Evolutionary conservation across 2,329 filamentous ascomycete genomes (phyloP).

Genomic region (Penicillium sp.): DNA sequence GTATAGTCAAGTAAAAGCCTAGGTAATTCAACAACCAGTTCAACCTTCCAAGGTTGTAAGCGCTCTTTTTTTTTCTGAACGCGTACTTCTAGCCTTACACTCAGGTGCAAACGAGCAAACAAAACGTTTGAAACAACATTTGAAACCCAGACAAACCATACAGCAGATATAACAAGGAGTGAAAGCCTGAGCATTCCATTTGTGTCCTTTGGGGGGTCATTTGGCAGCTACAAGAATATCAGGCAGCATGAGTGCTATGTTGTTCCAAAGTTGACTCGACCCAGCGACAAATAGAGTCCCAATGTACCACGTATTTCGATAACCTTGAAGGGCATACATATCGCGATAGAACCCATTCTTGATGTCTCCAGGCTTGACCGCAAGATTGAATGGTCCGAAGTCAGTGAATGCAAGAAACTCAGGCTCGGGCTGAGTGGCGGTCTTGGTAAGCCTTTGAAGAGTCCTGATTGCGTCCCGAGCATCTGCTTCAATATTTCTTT

Average conservation of each 20-base stretch:
- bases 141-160: too few relatives aligned
- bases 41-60: too few relatives aligned
- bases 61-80: too few relatives aligned
- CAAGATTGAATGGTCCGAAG: slow-evolving; percentile 42
- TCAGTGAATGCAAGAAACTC: slow-evolving; percentile 37
- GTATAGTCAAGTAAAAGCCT: too few relatives aligned
- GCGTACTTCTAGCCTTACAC: too few relatives aligned
- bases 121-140: too few relatives aligned
- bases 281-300: slow-evolving; percentile 28
- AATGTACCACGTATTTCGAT: slow-evolving; percentile 49
- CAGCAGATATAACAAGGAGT: too few relatives aligned
- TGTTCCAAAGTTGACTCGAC: neutral
- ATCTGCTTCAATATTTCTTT: neutral
- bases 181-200: neutral
- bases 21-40: too few relatives aligned
- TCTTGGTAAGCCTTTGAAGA: slow-evolving; percentile 1
- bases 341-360: slow-evolving; percentile 44
- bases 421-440: slow-evolving; percentile 14
- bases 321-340: slow-evolving; percentile 47
- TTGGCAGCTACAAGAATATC: neutral
- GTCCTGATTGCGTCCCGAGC: neutral
- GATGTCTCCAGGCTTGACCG: slow-evolving; percentile 37
- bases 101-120: too few relatives aligned
- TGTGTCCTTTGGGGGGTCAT: neutral
- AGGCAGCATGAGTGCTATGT: neutral